Evolutionary conservation across 2,329 filamentous ascomycete species (phyloP).

Genomic region (Fusarium sp.): DNA sequence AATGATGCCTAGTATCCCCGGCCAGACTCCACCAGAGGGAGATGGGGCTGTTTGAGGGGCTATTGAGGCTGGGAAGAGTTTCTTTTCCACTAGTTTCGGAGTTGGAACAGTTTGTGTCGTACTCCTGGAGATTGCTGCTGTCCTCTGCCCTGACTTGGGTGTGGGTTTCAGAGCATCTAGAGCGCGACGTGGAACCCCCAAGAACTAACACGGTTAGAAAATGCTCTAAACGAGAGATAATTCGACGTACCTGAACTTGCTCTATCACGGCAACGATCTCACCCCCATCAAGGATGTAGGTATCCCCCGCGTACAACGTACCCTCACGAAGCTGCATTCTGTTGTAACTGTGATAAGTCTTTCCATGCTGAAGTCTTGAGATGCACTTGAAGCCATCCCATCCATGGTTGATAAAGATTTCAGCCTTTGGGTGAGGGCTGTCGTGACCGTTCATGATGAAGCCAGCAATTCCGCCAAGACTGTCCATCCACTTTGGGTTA

Average conservation of each 20-base stretch:
- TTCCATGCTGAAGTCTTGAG: conserved; percentile 39
- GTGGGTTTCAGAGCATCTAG: conserved; percentile 22
- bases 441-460: conserved; percentile 68
- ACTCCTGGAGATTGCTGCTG: neutral
- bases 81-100: neutral
- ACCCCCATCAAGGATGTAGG: conserved; percentile 63
- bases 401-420: conserved; percentile 67
- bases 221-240: neutral
- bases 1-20: conserved; percentile 48
- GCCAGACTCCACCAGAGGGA: conserved; percentile 9
- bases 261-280: conserved; percentile 57
- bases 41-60: conserved; percentile 32
- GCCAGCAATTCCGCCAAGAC: conserved; percentile 64
- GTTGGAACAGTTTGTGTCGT: neutral
- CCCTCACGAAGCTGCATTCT: conserved; percentile 63
- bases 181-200: conserved; percentile 27
- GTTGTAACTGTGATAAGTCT: conserved; percentile 64
- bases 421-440: conserved; percentile 56
- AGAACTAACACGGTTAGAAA: conserved; percentile 6
- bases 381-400: conserved; percentile 62
- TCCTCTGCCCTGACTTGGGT: neutral
- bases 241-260: conserved; percentile 59
- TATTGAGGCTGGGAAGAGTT: conserved; percentile 34
- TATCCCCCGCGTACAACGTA: conserved; percentile 54
- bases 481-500: conserved; percentile 66